phyloP scores from a whole-genome alignment of 1,284 basidiomycete genomes.

The Sporisorium graminicola region DNA sequence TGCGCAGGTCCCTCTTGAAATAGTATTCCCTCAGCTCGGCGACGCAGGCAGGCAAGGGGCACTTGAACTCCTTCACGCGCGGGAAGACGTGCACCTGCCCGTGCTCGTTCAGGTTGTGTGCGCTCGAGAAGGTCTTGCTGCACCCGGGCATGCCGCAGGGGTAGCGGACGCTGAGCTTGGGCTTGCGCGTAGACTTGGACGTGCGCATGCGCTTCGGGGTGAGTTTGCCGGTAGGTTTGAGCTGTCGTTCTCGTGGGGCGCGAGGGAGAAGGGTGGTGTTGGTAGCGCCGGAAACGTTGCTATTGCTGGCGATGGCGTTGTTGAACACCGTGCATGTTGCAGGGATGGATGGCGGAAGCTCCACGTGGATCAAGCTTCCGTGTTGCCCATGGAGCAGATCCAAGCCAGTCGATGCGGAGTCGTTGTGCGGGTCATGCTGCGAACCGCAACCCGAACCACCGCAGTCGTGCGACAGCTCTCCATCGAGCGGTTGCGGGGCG shows the following conservation, averaged over 20 bases:
- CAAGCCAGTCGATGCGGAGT: too few relatives aligned
- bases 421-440: not conserved
- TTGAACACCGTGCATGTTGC: too few relatives aligned
- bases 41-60: not conserved
- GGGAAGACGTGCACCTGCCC: constrained; percentile 4
- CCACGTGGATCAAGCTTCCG: too few relatives aligned
- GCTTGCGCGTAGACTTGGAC: not conserved
- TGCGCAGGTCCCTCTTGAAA: constrained; percentile 15
- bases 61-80: constrained; percentile 2
- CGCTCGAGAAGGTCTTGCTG: constrained; percentile 17
- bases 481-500: not conserved
- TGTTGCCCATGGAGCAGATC: too few relatives aligned
- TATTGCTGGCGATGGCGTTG: too few relatives aligned
- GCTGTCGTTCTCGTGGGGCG: too few relatives aligned
- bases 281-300: too few relatives aligned
- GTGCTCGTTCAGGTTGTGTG: constrained; percentile 33
- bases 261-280: not conserved
- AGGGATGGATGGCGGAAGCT: too few relatives aligned
- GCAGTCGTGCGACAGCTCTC: not conserved
- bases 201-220: not conserved
- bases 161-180: not conserved
- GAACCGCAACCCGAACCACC: not conserved
- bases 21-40: not conserved
- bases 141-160: constrained; percentile 11
- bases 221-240: not conserved